phyloP scores from a whole-genome alignment of 2,329 filamentous ascomycete genomes.

The Penicillium decumbens region DNA sequence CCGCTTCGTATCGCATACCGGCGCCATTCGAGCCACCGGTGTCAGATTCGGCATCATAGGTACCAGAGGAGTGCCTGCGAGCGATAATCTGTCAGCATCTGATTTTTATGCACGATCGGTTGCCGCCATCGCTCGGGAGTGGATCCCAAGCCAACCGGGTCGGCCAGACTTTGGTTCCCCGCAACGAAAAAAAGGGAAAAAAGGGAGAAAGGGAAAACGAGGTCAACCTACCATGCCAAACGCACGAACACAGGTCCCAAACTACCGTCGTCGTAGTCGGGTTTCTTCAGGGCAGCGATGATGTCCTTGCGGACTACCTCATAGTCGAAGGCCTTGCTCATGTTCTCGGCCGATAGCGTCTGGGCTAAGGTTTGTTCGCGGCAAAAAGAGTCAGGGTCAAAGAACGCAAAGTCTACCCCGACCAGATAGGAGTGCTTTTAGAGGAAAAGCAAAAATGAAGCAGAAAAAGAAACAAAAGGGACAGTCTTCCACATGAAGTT shows the following conservation, averaged over 20 bases:
- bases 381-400: background rate
- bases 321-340: constrained; percentile 40
- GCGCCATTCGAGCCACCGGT: constrained; percentile 63
- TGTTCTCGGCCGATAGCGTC: constrained; percentile 29
- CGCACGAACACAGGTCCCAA: constrained; percentile 61
- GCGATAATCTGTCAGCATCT: constrained; percentile 6
- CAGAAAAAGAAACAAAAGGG: constrained; percentile 5
- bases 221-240: constrained; percentile 52
- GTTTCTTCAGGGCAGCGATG: constrained; percentile 52
- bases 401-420: background rate
- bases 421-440: constrained; percentile 2
- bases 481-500: constrained; percentile 29
- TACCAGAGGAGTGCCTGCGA: constrained; percentile 58
- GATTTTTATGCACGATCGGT: background rate
- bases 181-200: background rate
- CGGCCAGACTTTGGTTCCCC: background rate
- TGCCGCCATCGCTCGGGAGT: background rate
- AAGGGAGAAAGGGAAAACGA: background rate
- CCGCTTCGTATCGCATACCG: constrained; percentile 61
- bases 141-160: constrained; percentile 6
- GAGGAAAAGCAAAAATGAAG: constrained; percentile 4
- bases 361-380: constrained; percentile 9
- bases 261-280: constrained; percentile 62
- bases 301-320: constrained; percentile 54
- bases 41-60: constrained; percentile 55